Evolutionary conservation across 306 rosid genomes (phyloP).

Genomic region (Prunus salicina): DNA sequence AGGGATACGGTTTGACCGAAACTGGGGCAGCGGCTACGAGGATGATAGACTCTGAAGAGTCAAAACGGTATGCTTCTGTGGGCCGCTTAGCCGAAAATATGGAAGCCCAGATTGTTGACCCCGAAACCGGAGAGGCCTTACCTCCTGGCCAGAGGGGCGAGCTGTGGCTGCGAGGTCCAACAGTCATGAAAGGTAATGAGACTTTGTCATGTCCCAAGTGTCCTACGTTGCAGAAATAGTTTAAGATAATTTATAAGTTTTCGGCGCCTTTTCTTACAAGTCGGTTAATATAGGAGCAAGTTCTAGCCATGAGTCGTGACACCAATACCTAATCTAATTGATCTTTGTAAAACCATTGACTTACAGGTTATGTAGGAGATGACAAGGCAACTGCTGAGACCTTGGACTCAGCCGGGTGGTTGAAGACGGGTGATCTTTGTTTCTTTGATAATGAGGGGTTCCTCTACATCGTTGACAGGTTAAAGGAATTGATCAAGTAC

Average conservation of each 20-base stretch:
- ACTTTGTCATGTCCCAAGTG: not conserved
- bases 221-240: not conserved
- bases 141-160: slow-evolving; percentile 74
- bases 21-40: slow-evolving; percentile 57
- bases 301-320: not conserved
- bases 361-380: slow-evolving; percentile 78
- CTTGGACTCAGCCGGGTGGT: slow-evolving; percentile 84
- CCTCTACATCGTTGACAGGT: slow-evolving; percentile 74
- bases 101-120: slow-evolving; percentile 89
- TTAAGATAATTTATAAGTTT: not conserved
- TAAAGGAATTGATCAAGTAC: slow-evolving; percentile 92
- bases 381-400: slow-evolving; percentile 80
- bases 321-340: not conserved
- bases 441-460: slow-evolving; percentile 82
- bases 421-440: slow-evolving; percentile 93
- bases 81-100: slow-evolving; percentile 65
- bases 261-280: not conserved
- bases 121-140: slow-evolving; percentile 58
- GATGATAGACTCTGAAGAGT: slow-evolving; percentile 57
- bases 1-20: slow-evolving; percentile 97
- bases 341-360: not conserved
- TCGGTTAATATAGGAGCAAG: not conserved
- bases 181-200: slow-evolving; percentile 63
- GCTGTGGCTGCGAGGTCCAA: slow-evolving; percentile 85
- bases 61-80: slow-evolving; percentile 52